These are phyloP conservation scores for Chlorophyllum brunneum DNA, from an alignment of 768 basidiomycete genomes.

Conservation along the genomic window DNA sequence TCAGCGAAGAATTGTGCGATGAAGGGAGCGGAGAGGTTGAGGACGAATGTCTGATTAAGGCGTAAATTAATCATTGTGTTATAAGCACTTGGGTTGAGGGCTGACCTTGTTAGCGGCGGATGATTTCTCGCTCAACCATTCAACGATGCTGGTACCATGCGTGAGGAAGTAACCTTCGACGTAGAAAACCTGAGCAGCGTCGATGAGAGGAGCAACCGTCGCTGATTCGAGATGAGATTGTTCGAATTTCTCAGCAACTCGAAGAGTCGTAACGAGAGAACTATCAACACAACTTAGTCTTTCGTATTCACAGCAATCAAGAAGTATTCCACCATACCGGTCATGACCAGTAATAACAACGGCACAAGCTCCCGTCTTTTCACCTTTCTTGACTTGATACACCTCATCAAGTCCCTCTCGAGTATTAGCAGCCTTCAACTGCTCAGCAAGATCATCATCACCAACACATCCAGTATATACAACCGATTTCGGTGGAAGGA, in stretches of 20 bases:
- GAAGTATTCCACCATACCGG: constrained; percentile 44
- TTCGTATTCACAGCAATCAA: not conserved
- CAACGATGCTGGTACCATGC: constrained; percentile 72
- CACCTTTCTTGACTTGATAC: constrained; percentile 84
- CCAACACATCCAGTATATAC: constrained; percentile 96
- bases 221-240: constrained; percentile 75
- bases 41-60: constrained; percentile 65
- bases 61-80: not conserved
- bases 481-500: constrained; percentile 83
- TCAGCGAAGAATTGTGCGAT: constrained; percentile 89
- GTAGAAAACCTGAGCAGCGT: constrained; percentile 84
- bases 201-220: constrained; percentile 69
- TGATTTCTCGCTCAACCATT: constrained; percentile 76
- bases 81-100: not conserved
- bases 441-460: constrained; percentile 85
- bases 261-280: constrained; percentile 89
- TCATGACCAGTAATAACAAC: constrained; percentile 93
- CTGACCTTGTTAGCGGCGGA: constrained; percentile 70
- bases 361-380: constrained; percentile 94
- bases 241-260: constrained; percentile 87
- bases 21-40: constrained; percentile 98
- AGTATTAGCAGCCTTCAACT: constrained; percentile 86
- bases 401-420: constrained; percentile 86
- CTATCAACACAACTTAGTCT: constrained; percentile 31
- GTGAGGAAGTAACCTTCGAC: constrained; percentile 98